Evolutionary conservation across 2,329 filamentous ascomycete genomes (phyloP), one percentile per base, ranked within the genome.

Genomic region (Oidium heveae): DNA sequence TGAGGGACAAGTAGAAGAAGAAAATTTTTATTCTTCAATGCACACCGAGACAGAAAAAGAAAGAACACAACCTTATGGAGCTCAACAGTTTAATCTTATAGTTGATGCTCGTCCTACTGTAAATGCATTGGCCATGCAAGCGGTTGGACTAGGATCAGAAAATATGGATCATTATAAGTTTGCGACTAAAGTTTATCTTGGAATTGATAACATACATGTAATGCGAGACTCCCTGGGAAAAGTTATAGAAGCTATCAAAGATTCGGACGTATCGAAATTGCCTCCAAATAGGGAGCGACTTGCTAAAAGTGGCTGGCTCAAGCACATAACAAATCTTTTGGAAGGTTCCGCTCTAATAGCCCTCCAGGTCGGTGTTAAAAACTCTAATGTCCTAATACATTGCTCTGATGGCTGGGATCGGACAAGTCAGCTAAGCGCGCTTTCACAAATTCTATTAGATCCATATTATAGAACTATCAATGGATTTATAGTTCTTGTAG

Each of bases 371-470:
- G 91, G 87, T 33, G 80, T 96, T 56, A 84, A 86, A 59, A 89
- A 95, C 64, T 94, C 88, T 1, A 87, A 98, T 65, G 89, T 94
- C 12, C 71, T 98, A 49, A 94, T 98, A 52, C 91, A 98, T 68
- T 98, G 91, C 68, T 96, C 91, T 1, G 91, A 98, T 67, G 91
- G 91, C 4, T 98, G 91, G 91, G 91, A 98, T 68, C 82, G 91
- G 53, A 98, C 91, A 8, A 89, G 87, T 63, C 91, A 98, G 68
- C 74, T 98, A 53, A 93, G 88, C 63, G 87, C 88, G 4, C 70
- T 98, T 55, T 82, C 87, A 55, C 88, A 98, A 68, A 74, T 98
- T 41, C 89, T 94, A 71, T 75, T 98, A 9, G 91, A 98, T 64
- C 91, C 91, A 0, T 95, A 94, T 67, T 98, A 87, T 66, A 79